Base-by-base conservation (phyloP, 2,329 filamentous ascomycete genomes). In the Chrysosporium queenslandicum region DNA sequence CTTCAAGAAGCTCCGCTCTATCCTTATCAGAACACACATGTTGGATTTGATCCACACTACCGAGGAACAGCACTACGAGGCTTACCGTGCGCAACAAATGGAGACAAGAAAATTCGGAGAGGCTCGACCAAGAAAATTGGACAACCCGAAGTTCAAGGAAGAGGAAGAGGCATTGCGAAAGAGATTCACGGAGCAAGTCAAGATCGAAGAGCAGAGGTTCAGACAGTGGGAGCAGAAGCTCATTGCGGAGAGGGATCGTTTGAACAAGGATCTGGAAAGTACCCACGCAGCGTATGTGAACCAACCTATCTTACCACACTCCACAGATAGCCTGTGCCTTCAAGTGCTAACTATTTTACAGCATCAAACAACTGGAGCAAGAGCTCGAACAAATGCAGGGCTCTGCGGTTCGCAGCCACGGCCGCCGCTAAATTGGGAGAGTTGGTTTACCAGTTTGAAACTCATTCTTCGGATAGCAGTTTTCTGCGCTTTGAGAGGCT, bases 61-160 rank as follows among this genome's bases (percentile, higher is more conserved):
- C 62, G 92, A 98, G 76, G 92, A 98, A 79, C 84, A 89, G 65
- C 92, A 98, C 80, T 98, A 98, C 77, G 92, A 98, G 75, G 91
- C 88, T 56, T 98, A 98, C 79, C 91, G 92, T 64, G 92, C 92
- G 52, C 88, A 94, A 74, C 94, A 98, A 76, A 98, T 98, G 92
- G 92, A 98, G 79, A 98, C 92, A 47, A 83, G 92, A 75, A 98
- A 98, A 76, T 97, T 98, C 64, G 92, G 92, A 73, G 94, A 98
- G 77, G 91, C 90, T 55, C 84, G 91, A 61, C 92, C 92, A 63
- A 81, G 91, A 74, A 98, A 98, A 82, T 79, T 98, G 64, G 92
- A 98, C 77, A 98, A 98, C 79, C 92, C 92, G 75, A 98, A 98
- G 79, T 98, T 97, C 82, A 98, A 98, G 82, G 92, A 98, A 72